A percentile compares a stretch with the other conserved stretches of the same genome.
Evolutionary conservation across 1,284 basidiomycete species (phyloP).

Genomic region (Stygiomarasmius scandens): DNA sequence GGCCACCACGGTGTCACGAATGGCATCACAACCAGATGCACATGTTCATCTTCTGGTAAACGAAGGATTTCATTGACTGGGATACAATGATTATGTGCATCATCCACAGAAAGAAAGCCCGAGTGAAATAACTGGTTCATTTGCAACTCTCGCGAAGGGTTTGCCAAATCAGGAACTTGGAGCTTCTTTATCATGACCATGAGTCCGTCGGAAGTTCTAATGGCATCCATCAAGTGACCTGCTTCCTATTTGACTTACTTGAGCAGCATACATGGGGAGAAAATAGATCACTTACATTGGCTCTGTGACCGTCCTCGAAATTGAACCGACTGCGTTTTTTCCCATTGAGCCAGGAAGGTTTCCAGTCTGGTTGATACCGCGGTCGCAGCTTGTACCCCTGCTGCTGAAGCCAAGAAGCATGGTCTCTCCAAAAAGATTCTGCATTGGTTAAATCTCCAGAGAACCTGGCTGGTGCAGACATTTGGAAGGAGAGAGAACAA

Average conservation of each 20-base stretch:
- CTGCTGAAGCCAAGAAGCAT: constrained; percentile 18
- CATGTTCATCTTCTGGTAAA: constrained; percentile 16
- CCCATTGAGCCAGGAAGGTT: constrained; percentile 17
- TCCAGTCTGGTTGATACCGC: constrained; percentile 21
- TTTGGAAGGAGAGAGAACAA: not conserved
- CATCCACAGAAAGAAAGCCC: not conserved
- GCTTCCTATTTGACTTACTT: not conserved
- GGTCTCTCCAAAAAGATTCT: constrained; percentile 20
- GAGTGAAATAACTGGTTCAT: constrained; percentile 10
- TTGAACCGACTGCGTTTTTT: not conserved
- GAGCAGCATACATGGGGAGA: too few species aligned
- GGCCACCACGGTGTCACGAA: constrained; percentile 25
- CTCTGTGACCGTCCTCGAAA: constrained; percentile 10
- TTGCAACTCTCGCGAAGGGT: constrained; percentile 3
- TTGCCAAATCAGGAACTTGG: not conserved
- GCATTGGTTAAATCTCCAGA: not conserved
- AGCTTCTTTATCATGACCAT: constrained; percentile 7
- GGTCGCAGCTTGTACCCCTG: constrained; percentile 20
- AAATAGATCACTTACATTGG: constrained; percentile 1
- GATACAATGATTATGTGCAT: constrained; percentile 30
- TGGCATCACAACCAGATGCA: constrained; percentile 33
- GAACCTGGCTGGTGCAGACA: not conserved
- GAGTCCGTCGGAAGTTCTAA: constrained; percentile 3
- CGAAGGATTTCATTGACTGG: constrained; percentile 24
- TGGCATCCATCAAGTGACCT: constrained; percentile 6